Conservation (phyloP, 306 rosid species). For the Cucumis melo region DNA sequence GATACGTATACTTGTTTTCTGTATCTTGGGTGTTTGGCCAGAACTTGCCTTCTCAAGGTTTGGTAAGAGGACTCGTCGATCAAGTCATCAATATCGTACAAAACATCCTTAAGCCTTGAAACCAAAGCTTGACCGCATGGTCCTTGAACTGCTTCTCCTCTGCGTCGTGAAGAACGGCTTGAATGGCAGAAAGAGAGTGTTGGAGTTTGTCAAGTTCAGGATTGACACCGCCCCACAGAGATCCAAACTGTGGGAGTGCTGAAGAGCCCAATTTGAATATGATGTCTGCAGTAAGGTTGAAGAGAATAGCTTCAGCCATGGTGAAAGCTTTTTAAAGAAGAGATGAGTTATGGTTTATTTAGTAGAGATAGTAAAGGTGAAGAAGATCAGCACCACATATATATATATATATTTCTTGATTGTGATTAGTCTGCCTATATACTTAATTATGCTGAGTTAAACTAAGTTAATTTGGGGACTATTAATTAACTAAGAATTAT, state of each 20-base stretch:
- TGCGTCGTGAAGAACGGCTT: conserved; percentile 10
- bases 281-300: neutral
- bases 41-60: conserved; percentile 8
- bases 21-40: too few species aligned
- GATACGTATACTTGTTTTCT: conserved; percentile 6
- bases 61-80: conserved; percentile 12
- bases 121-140: conserved; percentile 9
- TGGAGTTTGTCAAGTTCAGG: neutral
- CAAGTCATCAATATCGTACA: conserved; percentile 7
- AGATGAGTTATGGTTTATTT: too few species aligned
- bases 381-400: too few species aligned
- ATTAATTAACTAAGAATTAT: too few species aligned
- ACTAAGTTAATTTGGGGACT: too few species aligned
- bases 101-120: neutral
- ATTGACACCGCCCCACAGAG: neutral
- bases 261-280: too few species aligned
- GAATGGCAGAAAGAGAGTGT: neutral
- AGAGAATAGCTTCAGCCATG: too few species aligned
- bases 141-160: conserved; percentile 9
- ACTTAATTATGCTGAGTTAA: too few species aligned
- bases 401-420: too few species aligned
- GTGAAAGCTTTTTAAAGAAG: too few species aligned
- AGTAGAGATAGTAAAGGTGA: too few species aligned
- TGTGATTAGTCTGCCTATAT: too few species aligned
- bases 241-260: neutral